These are phyloP conservation scores for Laburnicola sp. DNA, from an alignment of 2,329 filamentous ascomycete genomes.

Conservation along the genomic window DNA sequence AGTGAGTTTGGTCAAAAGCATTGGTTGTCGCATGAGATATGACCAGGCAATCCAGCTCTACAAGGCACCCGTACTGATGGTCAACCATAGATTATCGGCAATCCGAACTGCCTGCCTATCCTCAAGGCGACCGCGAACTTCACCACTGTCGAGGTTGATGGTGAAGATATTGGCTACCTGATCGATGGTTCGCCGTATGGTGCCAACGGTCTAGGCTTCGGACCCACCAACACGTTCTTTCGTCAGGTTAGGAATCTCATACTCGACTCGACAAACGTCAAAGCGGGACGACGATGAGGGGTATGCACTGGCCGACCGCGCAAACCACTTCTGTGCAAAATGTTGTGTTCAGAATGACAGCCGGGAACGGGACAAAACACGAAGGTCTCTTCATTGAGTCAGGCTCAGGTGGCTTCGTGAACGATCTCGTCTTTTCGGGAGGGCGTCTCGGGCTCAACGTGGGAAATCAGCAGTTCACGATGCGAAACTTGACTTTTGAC, in stretches of 20 bases:
- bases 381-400: conserved; percentile 51
- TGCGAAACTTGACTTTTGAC: conserved; percentile 59
- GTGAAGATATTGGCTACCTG: conserved; percentile 33
- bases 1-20: no score
- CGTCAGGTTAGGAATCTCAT: conserved; percentile 67
- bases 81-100: conserved; percentile 65
- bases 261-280: conserved; percentile 60
- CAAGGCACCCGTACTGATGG: no score
- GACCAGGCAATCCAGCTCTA: no score
- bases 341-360: conserved; percentile 50
- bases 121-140: conserved; percentile 60
- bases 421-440: conserved; percentile 51
- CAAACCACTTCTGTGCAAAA: conserved; percentile 53
- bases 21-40: no score
- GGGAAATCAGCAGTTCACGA: conserved; percentile 59
- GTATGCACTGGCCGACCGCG: conserved; percentile 52
- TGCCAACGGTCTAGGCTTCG: conserved; percentile 44
- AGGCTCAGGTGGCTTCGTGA: conserved; percentile 52
- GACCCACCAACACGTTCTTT: conserved; percentile 65
- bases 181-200: conserved; percentile 61
- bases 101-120: conserved; percentile 59
- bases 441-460: conserved; percentile 47
- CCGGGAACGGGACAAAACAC: conserved; percentile 50
- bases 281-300: conserved; percentile 51
- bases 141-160: conserved; percentile 15